These are phyloP conservation scores for Auriscalpium orientale DNA, from an alignment of 768 basidiomycete species.

Conservation along the genomic window DNA sequence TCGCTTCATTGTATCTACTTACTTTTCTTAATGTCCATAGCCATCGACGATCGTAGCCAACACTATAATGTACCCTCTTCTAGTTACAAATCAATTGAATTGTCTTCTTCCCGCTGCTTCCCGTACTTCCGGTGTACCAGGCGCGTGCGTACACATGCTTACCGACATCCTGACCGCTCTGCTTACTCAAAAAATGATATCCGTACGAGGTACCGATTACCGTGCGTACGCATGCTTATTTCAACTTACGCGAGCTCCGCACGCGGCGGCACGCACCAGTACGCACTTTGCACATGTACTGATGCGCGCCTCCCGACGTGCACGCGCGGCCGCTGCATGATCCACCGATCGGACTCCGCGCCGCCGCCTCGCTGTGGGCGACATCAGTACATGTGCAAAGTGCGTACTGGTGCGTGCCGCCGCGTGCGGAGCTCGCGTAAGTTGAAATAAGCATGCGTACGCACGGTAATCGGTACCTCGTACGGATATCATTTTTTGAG, in stretches of 20 bases:
- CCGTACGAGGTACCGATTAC: background rate
- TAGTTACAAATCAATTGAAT: too few relatives aligned
- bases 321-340: too few relatives aligned
- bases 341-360: too few relatives aligned
- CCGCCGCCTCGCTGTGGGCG: too few relatives aligned
- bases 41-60: background rate
- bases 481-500: background rate
- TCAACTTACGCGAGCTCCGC: background rate
- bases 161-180: background rate
- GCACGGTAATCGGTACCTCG: background rate
- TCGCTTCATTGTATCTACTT: background rate
- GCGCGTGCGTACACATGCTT: background rate
- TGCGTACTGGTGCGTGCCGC: too few relatives aligned
- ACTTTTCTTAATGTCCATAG: background rate
- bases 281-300: background rate
- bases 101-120: background rate
- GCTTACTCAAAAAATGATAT: background rate
- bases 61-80: too few relatives aligned
- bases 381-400: background rate
- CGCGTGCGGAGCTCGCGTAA: background rate
- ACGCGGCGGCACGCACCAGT: too few relatives aligned
- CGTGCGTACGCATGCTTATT: background rate
- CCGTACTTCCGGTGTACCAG: background rate
- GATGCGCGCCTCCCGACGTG: too few relatives aligned
- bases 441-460: background rate